These are phyloP conservation scores for Hibiscus syriacus DNA, from an alignment of 345 rosid species.

Conservation along the genomic window DNA sequence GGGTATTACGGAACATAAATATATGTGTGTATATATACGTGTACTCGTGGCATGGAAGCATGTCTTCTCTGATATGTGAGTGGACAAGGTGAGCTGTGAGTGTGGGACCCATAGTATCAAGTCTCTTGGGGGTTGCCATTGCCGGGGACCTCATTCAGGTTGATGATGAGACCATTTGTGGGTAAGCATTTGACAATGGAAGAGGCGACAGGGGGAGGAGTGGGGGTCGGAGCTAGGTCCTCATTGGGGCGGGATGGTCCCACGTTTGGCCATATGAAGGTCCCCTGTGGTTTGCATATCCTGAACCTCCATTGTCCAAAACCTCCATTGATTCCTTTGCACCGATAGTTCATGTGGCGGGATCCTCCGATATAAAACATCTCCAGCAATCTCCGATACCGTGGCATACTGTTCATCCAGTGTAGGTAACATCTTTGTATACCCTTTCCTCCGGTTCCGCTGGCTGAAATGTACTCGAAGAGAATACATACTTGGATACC, in stretches of 20 bases:
- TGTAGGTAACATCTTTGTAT: constrained; percentile 42
- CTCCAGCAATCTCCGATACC: constrained; percentile 46
- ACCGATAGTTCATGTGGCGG: constrained; percentile 41
- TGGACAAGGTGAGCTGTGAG: constrained; percentile 18
- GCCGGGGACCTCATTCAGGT: constrained; percentile 56
- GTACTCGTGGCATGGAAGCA: constrained; percentile 15
- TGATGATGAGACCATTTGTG: constrained; percentile 18
- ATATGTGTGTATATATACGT: no score
- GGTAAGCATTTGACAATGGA: constrained; percentile 17
- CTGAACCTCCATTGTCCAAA: constrained; percentile 70
- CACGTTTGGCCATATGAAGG: constrained; percentile 81
- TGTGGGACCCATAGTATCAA: constrained; percentile 7
- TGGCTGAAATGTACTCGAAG: constrained; percentile 42
- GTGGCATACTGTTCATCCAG: constrained; percentile 61
- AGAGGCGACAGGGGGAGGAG: constrained; percentile 41
- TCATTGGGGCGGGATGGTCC: no score
- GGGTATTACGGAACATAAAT: neutral
- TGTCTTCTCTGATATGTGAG: constrained; percentile 39
- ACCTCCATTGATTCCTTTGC: constrained; percentile 37
- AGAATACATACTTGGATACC: constrained; percentile 61
- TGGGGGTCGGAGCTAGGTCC: constrained; percentile 25
- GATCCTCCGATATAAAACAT: constrained; percentile 56
- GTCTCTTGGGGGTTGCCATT: constrained; percentile 15
- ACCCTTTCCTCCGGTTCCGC: constrained; percentile 20
- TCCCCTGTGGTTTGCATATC: constrained; percentile 73